Evolutionary conservation across 2,329 filamentous ascomycete species (phyloP), one percentile per base, ranked within the genome.

Genomic region (Fusarium sp.): DNA sequence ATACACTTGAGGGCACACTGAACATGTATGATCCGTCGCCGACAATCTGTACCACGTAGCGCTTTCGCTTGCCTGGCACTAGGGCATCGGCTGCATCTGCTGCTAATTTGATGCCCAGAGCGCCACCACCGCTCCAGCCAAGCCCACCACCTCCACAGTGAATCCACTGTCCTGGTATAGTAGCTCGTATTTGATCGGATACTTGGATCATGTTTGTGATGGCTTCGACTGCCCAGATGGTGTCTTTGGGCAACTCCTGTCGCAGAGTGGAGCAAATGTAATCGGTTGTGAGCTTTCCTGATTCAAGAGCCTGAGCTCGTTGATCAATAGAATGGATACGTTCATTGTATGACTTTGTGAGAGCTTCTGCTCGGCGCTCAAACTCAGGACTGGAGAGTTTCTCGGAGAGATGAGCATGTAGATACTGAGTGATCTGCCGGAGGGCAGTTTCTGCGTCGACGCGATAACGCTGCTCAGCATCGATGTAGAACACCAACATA

Each of bases 1-100:
- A 68, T 0, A 67, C 66, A 4, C 60, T 62, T 1, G 55, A 65
- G 0, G 56, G 60, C 0, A 61, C 59, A 11, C 54, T 54, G n/a
- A 68, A 68, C 21, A 68, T 53, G 11, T 54, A 68, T 4, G 59
- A 68, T 0, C 65, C 65, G 11, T 68, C 65, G 0, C 65, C 65
- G 3, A 59, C 59, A 11, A 67, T 33, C 0, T 63, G 59, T 1
- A 63, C 58, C 0, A 63, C 59, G 1, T 61, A 61, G 4, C 58
- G 46, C 18, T 57, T 45, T 2, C 25, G 20, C 14, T 48, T 57
- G 0, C 17, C 18, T 4, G 54, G 41, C 5, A 31, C 0, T 13
- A 42, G 21, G 4, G 25, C 20, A 14, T 63, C 58, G 1, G 50
- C 37, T 9, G 49, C 59, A 8, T 57, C 59, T 2, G 59, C 59